A percentile compares a stretch with the other conserved stretches of the same genome.
These are phyloP conservation scores for Grosmannia clavigera DNA, from an alignment of 2,329 filamentous ascomycete species.

Conservation along the genomic window DNA sequence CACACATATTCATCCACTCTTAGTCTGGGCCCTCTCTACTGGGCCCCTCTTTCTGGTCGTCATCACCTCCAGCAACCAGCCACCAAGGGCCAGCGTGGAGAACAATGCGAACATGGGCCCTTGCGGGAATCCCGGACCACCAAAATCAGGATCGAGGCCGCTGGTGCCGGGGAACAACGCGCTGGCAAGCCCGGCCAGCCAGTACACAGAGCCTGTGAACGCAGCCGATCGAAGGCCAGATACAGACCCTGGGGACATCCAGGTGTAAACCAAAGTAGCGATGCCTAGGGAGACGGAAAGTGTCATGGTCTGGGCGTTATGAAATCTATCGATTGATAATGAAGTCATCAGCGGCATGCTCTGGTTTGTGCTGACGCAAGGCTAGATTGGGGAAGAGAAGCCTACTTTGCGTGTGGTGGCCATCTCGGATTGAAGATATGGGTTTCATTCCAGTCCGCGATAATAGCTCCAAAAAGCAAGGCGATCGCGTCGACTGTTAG, in stretches of 20 bases:
- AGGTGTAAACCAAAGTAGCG: conserved; percentile 27
- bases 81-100: conserved; percentile 7
- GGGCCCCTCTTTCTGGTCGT: background rate
- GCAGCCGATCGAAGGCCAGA: conserved; percentile 20
- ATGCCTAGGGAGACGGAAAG: conserved; percentile 26
- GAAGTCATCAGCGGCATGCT: background rate
- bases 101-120: conserved; percentile 18
- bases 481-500: conserved; percentile 26
- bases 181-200: conserved; percentile 25
- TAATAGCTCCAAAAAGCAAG: conserved; percentile 24
- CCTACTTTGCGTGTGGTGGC: conserved; percentile 33
- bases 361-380: background rate
- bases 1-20: background rate
- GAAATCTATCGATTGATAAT: conserved; percentile 19
- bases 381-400: background rate
- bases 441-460: conserved; percentile 27
- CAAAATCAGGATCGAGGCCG: conserved; percentile 31
- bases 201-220: conserved; percentile 28
- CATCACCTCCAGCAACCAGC: conserved; percentile 1
- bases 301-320: conserved; percentile 29
- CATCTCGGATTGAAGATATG: conserved; percentile 31
- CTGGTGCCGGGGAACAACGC: conserved; percentile 25
- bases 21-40: background rate
- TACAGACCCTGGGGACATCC: conserved; percentile 10
- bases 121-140: conserved; percentile 30